phyloP scores from a whole-genome alignment of 257 asterid species.

The Solanum chilense region DNA sequence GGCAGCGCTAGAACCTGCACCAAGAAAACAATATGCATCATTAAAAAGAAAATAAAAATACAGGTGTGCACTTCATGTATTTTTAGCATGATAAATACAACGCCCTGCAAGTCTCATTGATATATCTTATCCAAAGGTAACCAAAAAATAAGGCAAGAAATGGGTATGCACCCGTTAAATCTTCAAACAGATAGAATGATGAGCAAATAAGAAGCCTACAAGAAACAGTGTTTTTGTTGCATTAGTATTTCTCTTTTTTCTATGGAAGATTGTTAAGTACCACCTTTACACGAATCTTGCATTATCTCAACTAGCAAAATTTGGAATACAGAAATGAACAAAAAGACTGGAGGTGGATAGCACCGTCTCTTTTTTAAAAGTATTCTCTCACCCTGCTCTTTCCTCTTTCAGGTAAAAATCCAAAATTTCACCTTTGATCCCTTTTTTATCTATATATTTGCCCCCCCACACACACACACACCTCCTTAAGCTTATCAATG shows the following conservation, averaged over 20 bases:
- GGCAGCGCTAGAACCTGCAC: slow-evolving; percentile 69
- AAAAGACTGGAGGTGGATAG: not conserved
- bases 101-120: not conserved
- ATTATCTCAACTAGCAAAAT: not conserved
- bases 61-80: not conserved
- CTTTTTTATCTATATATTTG: not conserved
- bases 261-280: not conserved
- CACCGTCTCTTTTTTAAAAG: not conserved
- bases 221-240: not conserved
- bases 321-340: not conserved
- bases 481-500: not conserved
- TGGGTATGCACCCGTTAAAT: not conserved
- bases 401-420: not conserved
- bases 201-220: not conserved
- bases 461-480: not conserved
- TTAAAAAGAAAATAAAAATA: not conserved
- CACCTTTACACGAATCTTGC: not conserved
- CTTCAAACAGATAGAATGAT: not conserved
- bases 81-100: not conserved
- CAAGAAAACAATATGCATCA: not conserved
- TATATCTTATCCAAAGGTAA: not conserved
- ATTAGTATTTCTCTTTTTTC: not conserved
- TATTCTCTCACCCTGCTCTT: not conserved
- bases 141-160: not conserved
- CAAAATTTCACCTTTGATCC: not conserved